A percentile compares a stretch with the other conserved stretches of the same genome.
phyloP scores from a whole-genome alignment of 2,329 filamentous ascomycete genomes.

The Apiospora kogelbergensis region DNA sequence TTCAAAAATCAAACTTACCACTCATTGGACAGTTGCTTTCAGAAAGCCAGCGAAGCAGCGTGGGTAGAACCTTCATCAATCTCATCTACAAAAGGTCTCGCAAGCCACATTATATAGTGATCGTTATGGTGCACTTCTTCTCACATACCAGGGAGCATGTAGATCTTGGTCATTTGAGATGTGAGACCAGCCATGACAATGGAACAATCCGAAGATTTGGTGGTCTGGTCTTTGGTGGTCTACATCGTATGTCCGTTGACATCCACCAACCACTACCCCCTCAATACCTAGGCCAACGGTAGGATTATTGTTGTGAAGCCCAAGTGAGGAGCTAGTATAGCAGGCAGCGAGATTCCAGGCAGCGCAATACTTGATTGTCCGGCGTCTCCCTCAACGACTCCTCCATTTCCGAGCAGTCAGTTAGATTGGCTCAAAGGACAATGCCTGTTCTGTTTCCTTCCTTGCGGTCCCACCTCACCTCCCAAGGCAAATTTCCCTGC shows the following conservation, averaged over 20 bases:
- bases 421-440: neutral
- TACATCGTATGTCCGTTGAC: neutral
- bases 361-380: neutral
- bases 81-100: no score
- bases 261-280: neutral
- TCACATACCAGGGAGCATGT: no score
- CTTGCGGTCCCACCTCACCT: neutral
- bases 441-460: neutral
- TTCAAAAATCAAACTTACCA: no score
- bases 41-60: no score
- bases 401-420: neutral
- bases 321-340: neutral
- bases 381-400: neutral
- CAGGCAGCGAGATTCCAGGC: no score
- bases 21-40: no score
- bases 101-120: no score
- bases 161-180: no score
- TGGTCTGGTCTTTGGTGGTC: neutral
- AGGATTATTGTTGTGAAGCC: neutral
- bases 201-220: neutral
- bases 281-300: neutral
- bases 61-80: no score
- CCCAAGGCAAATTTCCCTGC: neutral
- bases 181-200: no score
- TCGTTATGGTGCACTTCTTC: no score